phyloP scores from a whole-genome alignment of 2,329 filamentous ascomycete genomes.

The Cercospora berteroae region DNA sequence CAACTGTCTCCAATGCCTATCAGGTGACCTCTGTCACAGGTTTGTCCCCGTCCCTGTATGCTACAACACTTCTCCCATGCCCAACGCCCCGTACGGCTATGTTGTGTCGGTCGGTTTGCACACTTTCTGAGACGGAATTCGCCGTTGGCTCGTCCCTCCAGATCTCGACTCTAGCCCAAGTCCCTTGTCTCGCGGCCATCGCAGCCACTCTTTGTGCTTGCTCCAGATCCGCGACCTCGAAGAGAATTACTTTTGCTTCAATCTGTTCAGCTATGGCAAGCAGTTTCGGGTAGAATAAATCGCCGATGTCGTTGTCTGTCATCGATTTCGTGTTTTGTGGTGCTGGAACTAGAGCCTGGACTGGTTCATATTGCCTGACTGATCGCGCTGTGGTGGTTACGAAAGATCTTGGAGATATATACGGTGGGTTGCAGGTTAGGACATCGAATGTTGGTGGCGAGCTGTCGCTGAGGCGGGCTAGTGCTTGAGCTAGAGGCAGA shows the following conservation, averaged over 20 bases:
- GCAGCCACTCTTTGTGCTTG: slow-evolving; percentile 65
- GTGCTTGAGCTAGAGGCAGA: slow-evolving; percentile 17
- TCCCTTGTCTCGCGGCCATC: slow-evolving; percentile 42
- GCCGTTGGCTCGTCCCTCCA: slow-evolving; percentile 66
- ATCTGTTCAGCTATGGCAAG: slow-evolving; percentile 55
- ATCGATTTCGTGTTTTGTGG: slow-evolving; percentile 2
- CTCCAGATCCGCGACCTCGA: slow-evolving; percentile 69
- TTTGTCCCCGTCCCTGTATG: slow-evolving; percentile 36
- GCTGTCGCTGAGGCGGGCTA: slow-evolving; percentile 13
- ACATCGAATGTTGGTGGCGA: slow-evolving; percentile 49
- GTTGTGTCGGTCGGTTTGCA: slow-evolving; percentile 22
- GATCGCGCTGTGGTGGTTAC: slow-evolving; percentile 64
- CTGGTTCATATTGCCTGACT: slow-evolving; percentile 79
- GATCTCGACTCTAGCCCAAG: slow-evolving; percentile 56
- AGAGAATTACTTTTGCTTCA: slow-evolving; percentile 56
- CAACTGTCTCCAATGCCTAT: neutral
- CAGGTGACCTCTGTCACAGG: neutral
- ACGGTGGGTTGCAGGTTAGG: slow-evolving; percentile 85
- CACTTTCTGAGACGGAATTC: slow-evolving; percentile 20
- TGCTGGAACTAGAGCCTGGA: slow-evolving; percentile 70
- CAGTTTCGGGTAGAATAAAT: slow-evolving; percentile 68
- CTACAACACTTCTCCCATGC: slow-evolving; percentile 46
- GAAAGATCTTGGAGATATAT: slow-evolving; percentile 70
- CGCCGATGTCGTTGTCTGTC: slow-evolving; percentile 34
- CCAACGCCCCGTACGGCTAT: slow-evolving; percentile 41